A percentile compares a stretch with the other conserved stretches of the same genome.
These are phyloP conservation scores for Coemansia brasiliensis DNA, from an alignment of 192 early-diverging fungal genomes.

Conservation along the genomic window DNA sequence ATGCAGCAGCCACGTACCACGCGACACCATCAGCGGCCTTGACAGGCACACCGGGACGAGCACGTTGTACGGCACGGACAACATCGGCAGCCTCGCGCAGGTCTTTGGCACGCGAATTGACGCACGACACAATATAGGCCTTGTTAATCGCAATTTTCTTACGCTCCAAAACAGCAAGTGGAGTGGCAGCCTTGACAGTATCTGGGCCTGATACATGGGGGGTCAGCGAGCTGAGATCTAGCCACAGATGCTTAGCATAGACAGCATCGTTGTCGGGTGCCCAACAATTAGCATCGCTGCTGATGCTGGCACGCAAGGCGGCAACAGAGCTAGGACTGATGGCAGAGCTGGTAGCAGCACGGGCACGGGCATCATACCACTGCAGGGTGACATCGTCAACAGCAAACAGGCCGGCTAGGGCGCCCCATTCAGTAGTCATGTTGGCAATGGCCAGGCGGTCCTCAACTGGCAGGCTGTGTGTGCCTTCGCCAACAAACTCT, in stretches of 20 bases:
- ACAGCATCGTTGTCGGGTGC: slow-evolving; percentile 60
- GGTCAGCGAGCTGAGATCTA: slow-evolving; percentile 84
- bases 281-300: slow-evolving; percentile 35
- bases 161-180: slow-evolving; percentile 72
- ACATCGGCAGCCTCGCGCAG: slow-evolving; percentile 85
- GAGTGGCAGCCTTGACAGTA: slow-evolving; percentile 89
- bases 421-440: slow-evolving; percentile 99
- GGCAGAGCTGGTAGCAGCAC: slow-evolving; percentile 41
- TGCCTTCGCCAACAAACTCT: slow-evolving; percentile 82
- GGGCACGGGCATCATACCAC: slow-evolving; percentile 69
- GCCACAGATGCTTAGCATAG: slow-evolving; percentile 82
- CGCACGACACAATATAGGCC: slow-evolving; percentile 95
- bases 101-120: slow-evolving; percentile 91
- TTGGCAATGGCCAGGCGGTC: slow-evolving; percentile 96
- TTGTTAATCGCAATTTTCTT: slow-evolving; percentile 85
- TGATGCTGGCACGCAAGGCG: slow-evolving; percentile 46
- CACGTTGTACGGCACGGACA: slow-evolving; percentile 51
- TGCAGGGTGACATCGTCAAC: slow-evolving; percentile 78
- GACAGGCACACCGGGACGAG: slow-evolving; percentile 23
- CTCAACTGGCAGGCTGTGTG: slow-evolving; percentile 70
- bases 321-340: slow-evolving; percentile 46
- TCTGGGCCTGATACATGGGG: slow-evolving; percentile 95
- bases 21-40: slow-evolving; percentile 64
- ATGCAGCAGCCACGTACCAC: slow-evolving; percentile 95
- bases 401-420: slow-evolving; percentile 94